Evolutionary conservation across 345 rosid species (phyloP).

Genomic region (Salix arbutifolia): DNA sequence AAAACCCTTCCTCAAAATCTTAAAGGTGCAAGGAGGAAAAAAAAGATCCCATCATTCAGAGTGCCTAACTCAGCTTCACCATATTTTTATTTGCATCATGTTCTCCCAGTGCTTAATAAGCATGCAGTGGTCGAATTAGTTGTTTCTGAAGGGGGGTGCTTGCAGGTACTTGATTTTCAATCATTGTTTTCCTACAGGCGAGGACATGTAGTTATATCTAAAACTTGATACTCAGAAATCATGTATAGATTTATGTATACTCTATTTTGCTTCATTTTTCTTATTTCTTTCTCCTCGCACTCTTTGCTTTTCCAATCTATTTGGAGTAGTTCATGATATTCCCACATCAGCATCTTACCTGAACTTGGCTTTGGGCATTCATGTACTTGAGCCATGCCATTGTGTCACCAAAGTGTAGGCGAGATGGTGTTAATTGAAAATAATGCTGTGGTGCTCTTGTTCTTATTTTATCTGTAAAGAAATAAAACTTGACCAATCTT

Average conservation of each 20-base stretch:
- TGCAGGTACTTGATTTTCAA: constrained; percentile 51
- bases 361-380: neutral
- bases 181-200: constrained; percentile 1
- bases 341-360: neutral
- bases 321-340: neutral
- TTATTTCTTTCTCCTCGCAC: neutral
- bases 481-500: neutral
- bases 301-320: neutral
- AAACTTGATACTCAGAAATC: neutral
- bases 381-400: neutral
- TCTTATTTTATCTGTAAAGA: neutral
- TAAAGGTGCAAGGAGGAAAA: constrained; percentile 79
- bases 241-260: neutral
- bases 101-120: constrained; percentile 77
- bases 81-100: constrained; percentile 74
- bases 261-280: neutral
- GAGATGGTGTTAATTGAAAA: neutral
- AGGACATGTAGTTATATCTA: neutral
- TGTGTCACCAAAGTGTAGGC: neutral
- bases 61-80: constrained; percentile 77
- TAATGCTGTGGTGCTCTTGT: neutral
- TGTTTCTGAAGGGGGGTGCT: constrained; percentile 85
- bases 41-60: constrained; percentile 82
- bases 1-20: constrained; percentile 93
- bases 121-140: constrained; percentile 91